phyloP scores from a whole-genome alignment of 106 monocot genomes.

The Allium fistulosum region DNA sequence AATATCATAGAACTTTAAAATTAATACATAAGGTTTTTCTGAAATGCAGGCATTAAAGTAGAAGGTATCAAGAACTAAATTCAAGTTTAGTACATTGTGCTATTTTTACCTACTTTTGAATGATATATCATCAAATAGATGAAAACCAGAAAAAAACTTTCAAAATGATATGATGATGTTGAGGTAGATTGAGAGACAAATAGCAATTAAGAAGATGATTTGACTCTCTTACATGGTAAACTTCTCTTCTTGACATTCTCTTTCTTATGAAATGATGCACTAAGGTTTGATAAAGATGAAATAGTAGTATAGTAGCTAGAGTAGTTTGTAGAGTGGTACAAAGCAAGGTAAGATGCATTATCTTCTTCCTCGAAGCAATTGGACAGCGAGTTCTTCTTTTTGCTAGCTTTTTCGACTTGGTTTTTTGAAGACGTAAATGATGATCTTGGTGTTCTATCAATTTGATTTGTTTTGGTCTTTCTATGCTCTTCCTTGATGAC shows the following conservation, averaged over 20 bases:
- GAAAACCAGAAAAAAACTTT: conserved; percentile 38
- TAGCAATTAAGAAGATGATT: conserved; percentile 30
- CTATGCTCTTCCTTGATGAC: neutral
- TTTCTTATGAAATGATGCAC: neutral
- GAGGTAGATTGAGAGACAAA: conserved; percentile 25
- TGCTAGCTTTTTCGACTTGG: too few species aligned
- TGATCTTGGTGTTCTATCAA: neutral
- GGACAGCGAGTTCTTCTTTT: neutral
- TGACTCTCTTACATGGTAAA: conserved; percentile 14
- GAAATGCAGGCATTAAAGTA: too few species aligned
- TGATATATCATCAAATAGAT: too few species aligned
- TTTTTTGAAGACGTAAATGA: too few species aligned
- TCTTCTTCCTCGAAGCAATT: neutral
- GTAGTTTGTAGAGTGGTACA: conserved; percentile 16
- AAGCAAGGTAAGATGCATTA: neutral
- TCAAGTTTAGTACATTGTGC: too few species aligned
- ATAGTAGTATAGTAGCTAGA: conserved; percentile 36
- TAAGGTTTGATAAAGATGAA: neutral
- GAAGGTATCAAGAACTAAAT: too few species aligned
- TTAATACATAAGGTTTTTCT: too few species aligned
- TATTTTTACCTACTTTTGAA: too few species aligned
- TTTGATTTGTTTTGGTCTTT: neutral
- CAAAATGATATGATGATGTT: conserved; percentile 31
- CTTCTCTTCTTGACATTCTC: conserved; percentile 17
- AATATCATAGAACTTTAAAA: too few species aligned